Percentiles rank a stretch among this genome's conserved stretches.
Conservation (phyloP, 768 basidiomycete genomes). For the Megacollybia marginata region DNA sequence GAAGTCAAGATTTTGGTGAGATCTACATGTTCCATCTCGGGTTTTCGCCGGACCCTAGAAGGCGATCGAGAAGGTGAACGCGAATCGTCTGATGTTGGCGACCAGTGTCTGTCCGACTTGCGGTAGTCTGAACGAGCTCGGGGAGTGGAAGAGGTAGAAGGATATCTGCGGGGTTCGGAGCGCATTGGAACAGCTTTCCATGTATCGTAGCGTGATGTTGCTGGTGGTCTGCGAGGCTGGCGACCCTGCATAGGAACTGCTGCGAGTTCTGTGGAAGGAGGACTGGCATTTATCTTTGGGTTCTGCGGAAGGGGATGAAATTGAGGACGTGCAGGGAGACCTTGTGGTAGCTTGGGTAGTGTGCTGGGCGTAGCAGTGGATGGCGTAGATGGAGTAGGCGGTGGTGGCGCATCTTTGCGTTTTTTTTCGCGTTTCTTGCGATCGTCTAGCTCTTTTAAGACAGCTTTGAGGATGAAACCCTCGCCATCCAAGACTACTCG, state of each 20-base stretch:
- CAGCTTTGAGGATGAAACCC: slow-evolving; percentile 52
- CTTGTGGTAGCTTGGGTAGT: not conserved
- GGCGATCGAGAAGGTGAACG: slow-evolving; percentile 25
- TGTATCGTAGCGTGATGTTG: not conserved
- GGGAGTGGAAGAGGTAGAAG: slow-evolving; percentile 11
- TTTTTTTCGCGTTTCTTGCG: slow-evolving; percentile 43
- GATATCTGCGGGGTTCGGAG: not conserved
- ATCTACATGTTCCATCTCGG: slow-evolving; percentile 20
- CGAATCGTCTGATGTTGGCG: slow-evolving; percentile 3
- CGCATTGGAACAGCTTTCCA: not conserved
- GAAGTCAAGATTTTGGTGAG: slow-evolving; percentile 45
- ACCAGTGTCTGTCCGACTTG: not conserved
- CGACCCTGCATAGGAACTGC: not conserved
- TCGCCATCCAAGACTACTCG: slow-evolving; percentile 78
- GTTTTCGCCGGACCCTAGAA: not conserved
- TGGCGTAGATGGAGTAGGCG: not conserved
- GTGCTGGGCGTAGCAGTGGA: not conserved
- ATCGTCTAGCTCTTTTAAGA: slow-evolving; percentile 60
- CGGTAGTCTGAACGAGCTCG: not conserved
- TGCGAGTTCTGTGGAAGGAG: not conserved
- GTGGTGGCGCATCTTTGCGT: slow-evolving; percentile 21
- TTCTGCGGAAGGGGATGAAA: not conserved
- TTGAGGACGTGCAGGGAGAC: slow-evolving; percentile 6
- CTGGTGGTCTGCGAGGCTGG: not conserved
- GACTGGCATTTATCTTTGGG: not conserved